A percentile compares a stretch with the other conserved stretches of the same genome.
Conservation (phyloP, 2,329 filamentous ascomycete genomes). For the Calonectria multiphialidica region DNA sequence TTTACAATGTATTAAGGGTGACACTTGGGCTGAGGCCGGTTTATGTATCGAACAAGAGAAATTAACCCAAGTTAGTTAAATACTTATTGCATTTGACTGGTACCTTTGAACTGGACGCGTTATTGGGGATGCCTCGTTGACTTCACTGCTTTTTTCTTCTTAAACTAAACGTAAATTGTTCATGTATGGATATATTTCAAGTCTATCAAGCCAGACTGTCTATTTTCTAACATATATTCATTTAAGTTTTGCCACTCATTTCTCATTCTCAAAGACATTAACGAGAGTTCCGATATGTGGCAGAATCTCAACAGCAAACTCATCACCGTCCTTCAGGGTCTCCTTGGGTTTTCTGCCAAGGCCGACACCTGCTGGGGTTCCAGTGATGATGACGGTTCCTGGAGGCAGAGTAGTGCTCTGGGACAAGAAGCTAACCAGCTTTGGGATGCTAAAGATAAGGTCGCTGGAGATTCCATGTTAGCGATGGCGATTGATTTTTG, state of each 20-base stretch:
- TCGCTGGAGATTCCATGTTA: slow-evolving; percentile 52
- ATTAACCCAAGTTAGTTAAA: not conserved
- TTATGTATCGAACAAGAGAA: not conserved
- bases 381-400: slow-evolving; percentile 75
- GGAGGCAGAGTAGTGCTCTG: slow-evolving; percentile 71
- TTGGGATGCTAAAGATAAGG: slow-evolving; percentile 71
- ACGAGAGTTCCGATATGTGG: slow-evolving; percentile 57
- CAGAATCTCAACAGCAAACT: slow-evolving; percentile 58
- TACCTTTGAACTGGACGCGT: too few species aligned
- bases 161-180: not conserved
- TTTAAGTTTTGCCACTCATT: slow-evolving; percentile 13
- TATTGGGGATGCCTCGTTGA: too few species aligned
- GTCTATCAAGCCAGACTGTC: not conserved
- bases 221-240: not conserved
- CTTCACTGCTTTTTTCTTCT: too few species aligned
- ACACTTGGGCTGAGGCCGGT: not conserved
- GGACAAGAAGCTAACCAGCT: slow-evolving; percentile 70
- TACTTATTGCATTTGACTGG: too few species aligned
- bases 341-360: slow-evolving; percentile 75
- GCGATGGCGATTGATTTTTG: not conserved
- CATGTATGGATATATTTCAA: not conserved
- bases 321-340: slow-evolving; percentile 77
- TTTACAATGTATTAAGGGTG: too few species aligned
- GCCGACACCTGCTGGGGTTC: slow-evolving; percentile 77
- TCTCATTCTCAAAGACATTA: slow-evolving; percentile 47